Evolutionary conservation across 108 stramenopile species (phyloP), one percentile per base, ranked within the genome.

Genomic region (Skeletonema potamos): DNA sequence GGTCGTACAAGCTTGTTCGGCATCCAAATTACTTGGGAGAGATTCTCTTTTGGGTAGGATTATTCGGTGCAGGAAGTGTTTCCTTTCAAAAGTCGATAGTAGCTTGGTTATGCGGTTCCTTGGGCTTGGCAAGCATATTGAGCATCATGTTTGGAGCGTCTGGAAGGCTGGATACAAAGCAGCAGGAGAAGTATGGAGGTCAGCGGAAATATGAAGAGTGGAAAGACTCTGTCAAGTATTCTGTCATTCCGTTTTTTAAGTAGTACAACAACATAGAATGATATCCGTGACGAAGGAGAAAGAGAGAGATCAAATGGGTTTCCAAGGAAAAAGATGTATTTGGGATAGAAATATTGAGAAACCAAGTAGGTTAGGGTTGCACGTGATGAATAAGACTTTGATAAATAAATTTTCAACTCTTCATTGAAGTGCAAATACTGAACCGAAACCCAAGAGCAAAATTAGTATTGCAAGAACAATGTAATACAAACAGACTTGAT

Each of bases 21-120:
- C 91, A 92, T 75, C 91, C 91, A 29, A 92, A 92, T 36, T 92
- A 89, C 48, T 61, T 84, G 18, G 91, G 85, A 0, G 91, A 92
- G 66, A 78, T 89, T 1, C 44, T 89, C 33, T 87, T 85, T 81
- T 92, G 91, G 91, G 32, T 82, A 10, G 91, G 91, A 9, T 27
- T 87, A 2, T 85, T 79, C 57, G 61, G 82, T 15, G 74, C 62
- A 6, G 90, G 90, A 2, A 30, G 46, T 20, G 82, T 85, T 1
- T 85, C 79, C 26, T 87, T 91, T 62, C 77, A 74, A 27, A 69
- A 64, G n/a, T 59, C 67, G 28, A 59, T 84, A 11, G 32, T 62
- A 11, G 86, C 84, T 13, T 85, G 84, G 84, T 18, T 77, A 0
- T 44, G 54, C n/a, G 80, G 82, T 7, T 6, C 34, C 2, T 63